Evolutionary conservation across 192 early-diverging fungal genomes (phyloP).

Genomic region (Allomyces macrogynus): DNA sequence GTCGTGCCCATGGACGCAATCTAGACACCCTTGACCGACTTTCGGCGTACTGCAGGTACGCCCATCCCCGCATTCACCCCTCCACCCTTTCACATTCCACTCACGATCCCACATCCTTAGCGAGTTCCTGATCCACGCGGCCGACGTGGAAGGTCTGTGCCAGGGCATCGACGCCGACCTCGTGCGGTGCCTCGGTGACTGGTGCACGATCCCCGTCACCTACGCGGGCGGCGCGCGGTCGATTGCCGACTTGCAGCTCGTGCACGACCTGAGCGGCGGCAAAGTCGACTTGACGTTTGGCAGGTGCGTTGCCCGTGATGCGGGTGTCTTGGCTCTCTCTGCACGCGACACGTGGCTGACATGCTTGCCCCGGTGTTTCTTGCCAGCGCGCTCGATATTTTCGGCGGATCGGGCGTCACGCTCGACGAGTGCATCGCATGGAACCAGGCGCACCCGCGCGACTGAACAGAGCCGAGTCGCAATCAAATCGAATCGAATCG

Average conservation of each 20-base stretch:
- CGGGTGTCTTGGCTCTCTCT: too few species aligned
- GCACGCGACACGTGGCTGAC: too few species aligned
- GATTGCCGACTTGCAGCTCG: slow-evolving; percentile 55
- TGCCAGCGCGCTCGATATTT: slow-evolving; percentile 87
- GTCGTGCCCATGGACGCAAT: slow-evolving; percentile 6
- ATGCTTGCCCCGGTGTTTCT: too few species aligned
- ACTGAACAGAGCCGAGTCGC: too few species aligned
- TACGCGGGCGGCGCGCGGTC: slow-evolving; percentile 80
- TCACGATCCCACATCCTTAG: slow-evolving; percentile 7
- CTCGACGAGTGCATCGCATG: slow-evolving; percentile 62
- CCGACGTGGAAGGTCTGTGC: slow-evolving; percentile 93
- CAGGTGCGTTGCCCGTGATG: too few species aligned
- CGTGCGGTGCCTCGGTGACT: slow-evolving; percentile 53
- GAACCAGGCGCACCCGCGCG: slow-evolving; percentile 21
- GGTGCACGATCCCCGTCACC: slow-evolving; percentile 75
- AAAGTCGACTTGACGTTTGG: slow-evolving; percentile 86
- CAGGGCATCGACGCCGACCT: slow-evolving; percentile 77
- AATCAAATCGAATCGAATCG: too few species aligned
- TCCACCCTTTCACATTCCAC: too few species aligned
- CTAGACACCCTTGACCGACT: slow-evolving; percentile 30
- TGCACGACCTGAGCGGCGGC: slow-evolving; percentile 53
- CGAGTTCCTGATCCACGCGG: slow-evolving; percentile 93
- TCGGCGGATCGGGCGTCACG: slow-evolving; percentile 67
- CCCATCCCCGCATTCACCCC: not conserved
- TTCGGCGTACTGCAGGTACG: slow-evolving; percentile 38